Evolutionary conservation across 768 basidiomycete species (phyloP).

Genomic region (Pilatotrama ljubarskyi): DNA sequence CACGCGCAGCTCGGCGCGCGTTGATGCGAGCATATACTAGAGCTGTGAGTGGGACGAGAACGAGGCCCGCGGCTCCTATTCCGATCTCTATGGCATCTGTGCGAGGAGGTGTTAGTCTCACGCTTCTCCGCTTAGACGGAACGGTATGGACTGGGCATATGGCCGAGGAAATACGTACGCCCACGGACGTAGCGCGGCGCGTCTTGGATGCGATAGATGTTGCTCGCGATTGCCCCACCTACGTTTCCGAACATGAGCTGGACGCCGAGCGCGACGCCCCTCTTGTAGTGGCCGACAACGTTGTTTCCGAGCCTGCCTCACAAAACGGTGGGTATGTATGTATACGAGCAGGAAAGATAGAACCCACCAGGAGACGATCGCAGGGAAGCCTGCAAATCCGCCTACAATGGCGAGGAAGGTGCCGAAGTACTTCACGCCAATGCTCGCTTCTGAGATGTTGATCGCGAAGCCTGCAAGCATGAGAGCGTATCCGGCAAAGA

Average conservation of each 20-base stretch:
- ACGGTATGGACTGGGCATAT: no score
- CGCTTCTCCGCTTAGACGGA: no score
- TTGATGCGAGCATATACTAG: constrained; percentile 57
- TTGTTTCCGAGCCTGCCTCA: constrained; percentile 52
- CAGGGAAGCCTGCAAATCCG: constrained; percentile 61
- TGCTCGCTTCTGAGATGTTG: constrained; percentile 54
- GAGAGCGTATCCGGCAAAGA: constrained; percentile 50
- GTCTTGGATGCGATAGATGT: constrained; percentile 61
- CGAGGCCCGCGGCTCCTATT: constrained; percentile 64
- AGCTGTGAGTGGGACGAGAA: constrained; percentile 48
- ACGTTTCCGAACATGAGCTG: constrained; percentile 72
- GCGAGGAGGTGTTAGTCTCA: not conserved
- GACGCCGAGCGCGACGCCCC: constrained; percentile 64
- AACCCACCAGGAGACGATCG: constrained; percentile 55
- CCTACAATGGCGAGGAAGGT: constrained; percentile 69
- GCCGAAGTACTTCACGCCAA: constrained; percentile 69
- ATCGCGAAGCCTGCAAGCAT: constrained; percentile 61
- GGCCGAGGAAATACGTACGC: constrained; percentile 55
- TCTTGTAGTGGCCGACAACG: constrained; percentile 67
- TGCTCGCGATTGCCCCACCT: constrained; percentile 61
- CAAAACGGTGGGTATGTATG: not conserved
- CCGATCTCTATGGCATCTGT: constrained; percentile 62
- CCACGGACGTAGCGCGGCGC: constrained; percentile 62
- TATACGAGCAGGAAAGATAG: not conserved
- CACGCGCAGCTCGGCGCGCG: constrained; percentile 46